Evolutionary conservation across 768 basidiomycete species (phyloP).

Genomic region (Aureoboletus auriporus): DNA sequence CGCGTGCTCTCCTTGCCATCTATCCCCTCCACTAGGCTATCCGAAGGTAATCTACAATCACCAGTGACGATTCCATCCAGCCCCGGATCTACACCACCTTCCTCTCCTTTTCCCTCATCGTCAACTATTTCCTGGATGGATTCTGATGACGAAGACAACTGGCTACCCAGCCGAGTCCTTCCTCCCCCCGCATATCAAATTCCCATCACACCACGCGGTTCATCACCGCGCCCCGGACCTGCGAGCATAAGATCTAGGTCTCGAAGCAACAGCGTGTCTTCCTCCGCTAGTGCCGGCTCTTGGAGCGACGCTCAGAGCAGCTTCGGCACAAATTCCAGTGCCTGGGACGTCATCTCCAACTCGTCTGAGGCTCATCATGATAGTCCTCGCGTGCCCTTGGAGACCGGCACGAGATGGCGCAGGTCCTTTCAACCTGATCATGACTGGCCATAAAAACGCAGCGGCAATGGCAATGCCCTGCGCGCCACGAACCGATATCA

Average conservation of each 20-base stretch:
- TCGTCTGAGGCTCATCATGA: not conserved
- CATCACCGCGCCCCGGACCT: no score
- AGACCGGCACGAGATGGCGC: no score
- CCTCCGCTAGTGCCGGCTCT: conserved; percentile 11
- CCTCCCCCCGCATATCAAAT: not conserved
- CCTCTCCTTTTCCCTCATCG: conserved; percentile 11
- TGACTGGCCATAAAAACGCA: no score
- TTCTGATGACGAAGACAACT: conserved; percentile 13
- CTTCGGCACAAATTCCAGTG: conserved; percentile 1
- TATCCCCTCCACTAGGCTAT: conserved; percentile 23
- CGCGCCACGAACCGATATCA: not conserved
- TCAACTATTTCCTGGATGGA: conserved; percentile 9
- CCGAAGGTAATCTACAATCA: conserved; percentile 20
- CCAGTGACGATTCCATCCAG: conserved; percentile 23
- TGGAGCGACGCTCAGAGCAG: conserved; percentile 29
- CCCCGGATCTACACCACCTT: conserved; percentile 12
- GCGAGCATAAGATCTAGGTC: not conserved
- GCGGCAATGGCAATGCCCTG: not conserved
- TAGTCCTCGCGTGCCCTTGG: not conserved
- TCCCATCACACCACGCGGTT: no score
- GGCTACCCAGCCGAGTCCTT: not conserved
- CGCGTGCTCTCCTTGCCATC: conserved; percentile 21
- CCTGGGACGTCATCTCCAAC: conserved; percentile 27
- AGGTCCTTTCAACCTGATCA: no score
- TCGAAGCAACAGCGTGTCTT: conserved; percentile 14